A percentile compares a stretch with the other conserved stretches of the same genome.
Evolutionary conservation across 805 yeast genomes (phyloP).

Genomic region (Hagleromyces aurorensis): DNA sequence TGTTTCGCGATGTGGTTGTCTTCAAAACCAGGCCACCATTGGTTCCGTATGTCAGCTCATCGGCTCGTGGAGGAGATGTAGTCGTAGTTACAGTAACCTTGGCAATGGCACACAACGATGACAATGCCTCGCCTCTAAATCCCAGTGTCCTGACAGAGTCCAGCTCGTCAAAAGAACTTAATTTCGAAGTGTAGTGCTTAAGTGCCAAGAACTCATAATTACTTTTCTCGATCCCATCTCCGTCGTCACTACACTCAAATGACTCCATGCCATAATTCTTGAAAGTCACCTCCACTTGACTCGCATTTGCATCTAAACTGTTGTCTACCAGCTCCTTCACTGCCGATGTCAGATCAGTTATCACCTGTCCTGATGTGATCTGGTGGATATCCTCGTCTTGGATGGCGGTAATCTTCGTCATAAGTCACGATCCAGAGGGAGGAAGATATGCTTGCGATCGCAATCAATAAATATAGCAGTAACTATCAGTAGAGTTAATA

Average conservation of each 20-base stretch:
- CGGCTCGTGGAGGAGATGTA: conserved; percentile 50
- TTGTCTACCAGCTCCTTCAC: conserved; percentile 86
- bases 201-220: conserved; percentile 50
- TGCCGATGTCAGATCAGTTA: conserved; percentile 66
- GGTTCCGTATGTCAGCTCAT: conserved; percentile 43
- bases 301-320: conserved; percentile 70
- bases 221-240: conserved; percentile 47
- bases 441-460: no score
- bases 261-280: conserved; percentile 66
- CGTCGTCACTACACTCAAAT: conserved; percentile 63
- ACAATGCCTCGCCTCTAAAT: conserved; percentile 76
- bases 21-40: conserved; percentile 44
- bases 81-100: conserved; percentile 45
- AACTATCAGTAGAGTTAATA: no score
- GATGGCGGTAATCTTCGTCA: conserved; percentile 32
- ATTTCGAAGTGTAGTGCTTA: conserved; percentile 63
- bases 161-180: conserved; percentile 48
- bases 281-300: conserved; percentile 59
- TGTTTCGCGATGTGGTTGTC: conserved; percentile 41
- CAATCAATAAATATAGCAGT: no score
- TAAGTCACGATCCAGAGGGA: not conserved
- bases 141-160: conserved; percentile 49
- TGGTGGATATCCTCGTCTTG: conserved; percentile 51
- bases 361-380: conserved; percentile 91
- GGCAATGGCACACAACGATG: conserved; percentile 56